Evolutionary conservation across 148 eudicot species (phyloP).

Genomic region (Limonium bicolor): DNA sequence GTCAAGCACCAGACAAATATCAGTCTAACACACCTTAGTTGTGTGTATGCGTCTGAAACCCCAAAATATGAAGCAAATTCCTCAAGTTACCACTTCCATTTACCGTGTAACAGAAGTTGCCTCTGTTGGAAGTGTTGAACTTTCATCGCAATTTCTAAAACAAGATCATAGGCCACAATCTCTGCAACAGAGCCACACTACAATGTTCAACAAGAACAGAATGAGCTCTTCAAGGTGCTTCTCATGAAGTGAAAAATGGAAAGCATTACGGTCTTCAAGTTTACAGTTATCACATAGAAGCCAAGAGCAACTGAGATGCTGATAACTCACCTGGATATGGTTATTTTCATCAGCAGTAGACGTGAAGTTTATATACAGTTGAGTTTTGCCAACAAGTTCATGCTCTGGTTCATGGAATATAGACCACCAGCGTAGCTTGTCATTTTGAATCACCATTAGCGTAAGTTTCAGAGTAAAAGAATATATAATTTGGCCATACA

Average conservation of each 20-base stretch:
- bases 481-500: too few species aligned
- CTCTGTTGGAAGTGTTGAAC: slow-evolving; percentile 85
- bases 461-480: too few species aligned
- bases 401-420: slow-evolving; percentile 91
- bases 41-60: slow-evolving; percentile 86
- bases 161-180: slow-evolving; percentile 87
- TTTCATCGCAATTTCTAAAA: slow-evolving; percentile 90
- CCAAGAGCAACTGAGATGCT: neutral
- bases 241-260: neutral
- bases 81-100: slow-evolving; percentile 82
- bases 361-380: slow-evolving; percentile 61
- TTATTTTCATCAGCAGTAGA: slow-evolving; percentile 55
- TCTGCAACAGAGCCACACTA: slow-evolving; percentile 70
- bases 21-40: slow-evolving; percentile 40
- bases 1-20: neutral
- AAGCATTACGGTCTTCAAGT: too few species aligned
- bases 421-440: slow-evolving; percentile 92
- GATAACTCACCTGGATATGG: slow-evolving; percentile 38
- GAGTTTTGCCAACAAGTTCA: slow-evolving; percentile 84
- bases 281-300: too few species aligned
- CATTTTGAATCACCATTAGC: slow-evolving; percentile 41
- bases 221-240: neutral
- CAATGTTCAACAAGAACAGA: slow-evolving; percentile 11
- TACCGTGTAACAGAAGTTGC: slow-evolving; percentile 57
- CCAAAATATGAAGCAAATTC: slow-evolving; percentile 90